Base-by-base conservation (phyloP, 805 yeast species). In the Pichia gijzeniarum region DNA sequence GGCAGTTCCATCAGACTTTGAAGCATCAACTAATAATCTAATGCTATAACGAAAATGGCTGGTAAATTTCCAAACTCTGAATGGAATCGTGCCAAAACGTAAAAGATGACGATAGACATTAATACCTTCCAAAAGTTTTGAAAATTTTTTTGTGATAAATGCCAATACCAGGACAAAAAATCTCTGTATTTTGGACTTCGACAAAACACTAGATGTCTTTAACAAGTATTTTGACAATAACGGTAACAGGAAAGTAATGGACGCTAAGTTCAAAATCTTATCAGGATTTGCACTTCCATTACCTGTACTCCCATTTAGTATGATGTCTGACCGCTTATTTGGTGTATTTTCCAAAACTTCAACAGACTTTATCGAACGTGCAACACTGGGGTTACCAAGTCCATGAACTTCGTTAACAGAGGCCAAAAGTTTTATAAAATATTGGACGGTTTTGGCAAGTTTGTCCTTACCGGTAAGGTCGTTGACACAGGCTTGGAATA, bases 11-110 rank as follows among this genome's bases (percentile, higher is more conserved):
- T 40, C 51, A 6, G 40, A 30, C 17, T 50, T 41, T 5, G 43
- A 38, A 14, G 22, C 19, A 25, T 45, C 52, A 5, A 47, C 38
- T 4, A 59, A 13, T 12, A 49, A 40, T 3, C 55, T 37, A 12
- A 60, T 33, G 16, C 63, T 55, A 1, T 49, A 41, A 1, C 41
- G 47, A 0, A 77, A 12, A 48, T 71, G 72, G 17, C 51, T 51
- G 27, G 59, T 40, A 16, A 76, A 51, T 21, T 65, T 60, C 32
- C 72, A 57, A 2, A 79, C 35, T 50, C 82, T 69, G 60, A 80
- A 78, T 2, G 88, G 88, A 6, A 84, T 71, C 38, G 79, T 76
- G 35, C 90, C 91, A 48, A 82, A 82, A 53, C 91, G 71, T 52
- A 83, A 62, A 44, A 80, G 71, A 56, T 81, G 87, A 61, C 93